A percentile compares a stretch with the other conserved stretches of the same genome.
These are phyloP conservation scores for Penicillium paneum DNA, from an alignment of 2,329 filamentous ascomycete species.

Conservation along the genomic window DNA sequence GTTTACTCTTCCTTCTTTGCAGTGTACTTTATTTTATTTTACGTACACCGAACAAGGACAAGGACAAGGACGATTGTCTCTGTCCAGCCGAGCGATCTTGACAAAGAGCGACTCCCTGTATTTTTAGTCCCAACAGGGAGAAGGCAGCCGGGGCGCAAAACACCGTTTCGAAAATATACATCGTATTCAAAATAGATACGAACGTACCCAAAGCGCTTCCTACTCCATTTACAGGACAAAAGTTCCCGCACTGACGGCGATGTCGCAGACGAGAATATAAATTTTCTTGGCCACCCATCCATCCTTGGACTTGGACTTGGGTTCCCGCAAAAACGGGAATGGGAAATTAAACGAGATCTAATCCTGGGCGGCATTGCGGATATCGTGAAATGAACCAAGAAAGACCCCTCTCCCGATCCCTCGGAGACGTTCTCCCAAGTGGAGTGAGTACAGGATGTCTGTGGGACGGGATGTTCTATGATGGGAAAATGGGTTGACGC, in stretches of 20 bases:
- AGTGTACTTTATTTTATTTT: not conserved
- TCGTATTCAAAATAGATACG: not conserved
- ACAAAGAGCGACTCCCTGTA: not conserved
- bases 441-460: not conserved
- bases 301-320: not conserved
- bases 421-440: slow-evolving; percentile 1
- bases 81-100: not conserved
- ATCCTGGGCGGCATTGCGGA: not conserved
- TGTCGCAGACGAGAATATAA: not conserved
- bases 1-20: no score
- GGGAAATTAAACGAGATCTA: not conserved
- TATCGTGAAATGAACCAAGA: slow-evolving; percentile 8
- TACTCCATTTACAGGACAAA: not conserved
- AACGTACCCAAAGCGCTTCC: not conserved
- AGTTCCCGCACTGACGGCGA: slow-evolving; percentile 6
- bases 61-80: not conserved
- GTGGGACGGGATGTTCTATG: not conserved
- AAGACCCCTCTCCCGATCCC: not conserved
- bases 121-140: not conserved
- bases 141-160: not conserved
- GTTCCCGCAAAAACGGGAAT: not conserved
- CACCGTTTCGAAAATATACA: not conserved
- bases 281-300: slow-evolving; percentile 8
- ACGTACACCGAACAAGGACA: not conserved
- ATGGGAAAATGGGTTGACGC: not conserved